These are phyloP conservation scores for Torulaspora microellipsoides DNA, from an alignment of 805 yeast genomes.

Conservation along the genomic window DNA sequence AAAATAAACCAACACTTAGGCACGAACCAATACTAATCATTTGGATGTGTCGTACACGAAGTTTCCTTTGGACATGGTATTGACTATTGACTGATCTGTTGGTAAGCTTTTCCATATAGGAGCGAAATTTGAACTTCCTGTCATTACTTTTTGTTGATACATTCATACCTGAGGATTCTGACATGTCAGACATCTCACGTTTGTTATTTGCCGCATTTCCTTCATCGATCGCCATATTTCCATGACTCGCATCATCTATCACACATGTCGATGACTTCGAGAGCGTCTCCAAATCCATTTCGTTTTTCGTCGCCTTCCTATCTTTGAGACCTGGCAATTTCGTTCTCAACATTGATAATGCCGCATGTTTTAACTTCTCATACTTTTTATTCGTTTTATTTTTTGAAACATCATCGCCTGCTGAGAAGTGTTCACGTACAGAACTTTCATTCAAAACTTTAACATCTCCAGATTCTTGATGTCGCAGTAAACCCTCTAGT, in stretches of 20 bases:
- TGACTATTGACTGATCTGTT: conserved; percentile 2
- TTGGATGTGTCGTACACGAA: conserved; percentile 52
- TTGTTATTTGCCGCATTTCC: conserved; percentile 1
- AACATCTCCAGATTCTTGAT: conserved; percentile 15
- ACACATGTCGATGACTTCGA: conserved; percentile 15
- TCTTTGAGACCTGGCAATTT: not conserved
- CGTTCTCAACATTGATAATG: conserved; percentile 1
- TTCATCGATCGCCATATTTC: conserved; percentile 22
- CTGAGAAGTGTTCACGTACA: conserved; percentile 15
- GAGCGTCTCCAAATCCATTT: not conserved
- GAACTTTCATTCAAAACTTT: conserved; percentile 18
- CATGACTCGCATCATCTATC: conserved; percentile 22
- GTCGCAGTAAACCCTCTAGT: conserved; percentile 18
- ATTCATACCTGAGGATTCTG: not conserved
- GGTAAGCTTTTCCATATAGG: not conserved
- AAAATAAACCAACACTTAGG: conserved; percentile 59
- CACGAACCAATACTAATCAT: conserved; percentile 66
- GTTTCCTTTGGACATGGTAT: conserved; percentile 45
- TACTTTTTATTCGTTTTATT: not conserved
- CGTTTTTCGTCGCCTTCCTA: not conserved
- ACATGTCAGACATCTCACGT: conserved; percentile 1
- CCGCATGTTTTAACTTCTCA: conserved; percentile 1
- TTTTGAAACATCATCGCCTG: conserved; percentile 12
- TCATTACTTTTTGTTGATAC: not conserved
- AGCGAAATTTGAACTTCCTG: not conserved